A percentile compares a stretch with the other conserved stretches of the same genome.
Conservation (phyloP, 768 basidiomycete genomes). For the Sporobolomyces roseus region DNA sequence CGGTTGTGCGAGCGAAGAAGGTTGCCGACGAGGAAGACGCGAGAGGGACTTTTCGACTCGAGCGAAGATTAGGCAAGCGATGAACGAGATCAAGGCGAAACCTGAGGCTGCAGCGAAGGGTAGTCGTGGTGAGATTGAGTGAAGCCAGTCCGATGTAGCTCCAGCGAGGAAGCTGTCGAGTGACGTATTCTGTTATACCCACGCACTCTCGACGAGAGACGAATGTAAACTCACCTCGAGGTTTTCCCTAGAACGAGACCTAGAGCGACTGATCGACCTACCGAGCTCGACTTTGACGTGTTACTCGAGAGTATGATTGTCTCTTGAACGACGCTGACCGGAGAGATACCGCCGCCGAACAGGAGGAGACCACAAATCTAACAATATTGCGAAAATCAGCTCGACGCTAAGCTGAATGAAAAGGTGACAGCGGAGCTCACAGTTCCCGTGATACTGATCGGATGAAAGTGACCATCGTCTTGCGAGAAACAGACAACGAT, state of each 20-base stretch:
- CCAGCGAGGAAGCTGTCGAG: conserved; percentile 69
- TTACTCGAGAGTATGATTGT: conserved; percentile 80
- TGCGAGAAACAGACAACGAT: conserved; percentile 65
- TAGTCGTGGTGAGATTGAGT: conserved; percentile 62
- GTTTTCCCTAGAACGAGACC: conserved; percentile 77
- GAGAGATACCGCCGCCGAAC: conserved; percentile 74
- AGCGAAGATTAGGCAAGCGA: conserved; percentile 67
- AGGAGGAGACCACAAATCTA: conserved; percentile 66
- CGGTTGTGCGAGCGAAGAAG: not conserved
- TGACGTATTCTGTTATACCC: not conserved
- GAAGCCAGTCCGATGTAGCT: conserved; percentile 70
- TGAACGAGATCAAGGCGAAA: conserved; percentile 64
- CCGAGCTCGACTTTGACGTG: conserved; percentile 57
- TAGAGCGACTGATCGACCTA: conserved; percentile 73
- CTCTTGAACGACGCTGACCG: conserved; percentile 73
- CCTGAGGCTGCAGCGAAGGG: conserved; percentile 69
- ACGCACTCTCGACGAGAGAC: not conserved
- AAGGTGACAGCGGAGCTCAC: not conserved
- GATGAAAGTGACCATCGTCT: too few species aligned
- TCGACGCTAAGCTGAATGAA: too few species aligned
- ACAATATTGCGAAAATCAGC: not conserved
- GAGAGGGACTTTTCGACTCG: conserved; percentile 30
- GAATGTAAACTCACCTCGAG: not conserved
- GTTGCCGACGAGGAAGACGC: not conserved
- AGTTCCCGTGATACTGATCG: conserved; percentile 11